phyloP scores from a whole-genome alignment of 768 basidiomycete genomes.

The Lentinula lateritia region DNA sequence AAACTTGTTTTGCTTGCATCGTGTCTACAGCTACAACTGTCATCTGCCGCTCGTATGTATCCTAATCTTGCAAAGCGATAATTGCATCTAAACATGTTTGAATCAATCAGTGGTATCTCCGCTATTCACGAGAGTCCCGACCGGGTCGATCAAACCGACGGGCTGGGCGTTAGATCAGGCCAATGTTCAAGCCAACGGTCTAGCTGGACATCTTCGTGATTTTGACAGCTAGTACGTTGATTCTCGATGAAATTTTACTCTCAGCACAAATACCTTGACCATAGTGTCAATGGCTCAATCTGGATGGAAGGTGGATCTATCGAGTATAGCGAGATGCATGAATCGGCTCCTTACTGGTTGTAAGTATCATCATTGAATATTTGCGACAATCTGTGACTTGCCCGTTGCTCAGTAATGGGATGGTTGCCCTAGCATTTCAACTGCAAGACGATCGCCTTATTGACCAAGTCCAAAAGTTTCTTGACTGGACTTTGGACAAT shows the following conservation, averaged over 20 bases:
- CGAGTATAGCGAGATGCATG: slow-evolving; percentile 40
- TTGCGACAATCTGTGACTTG: neutral
- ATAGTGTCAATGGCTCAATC: slow-evolving; percentile 36
- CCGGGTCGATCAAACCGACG: slow-evolving; percentile 30
- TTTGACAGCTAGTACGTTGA: slow-evolving; percentile 31
- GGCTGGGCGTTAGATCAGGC: slow-evolving; percentile 37
- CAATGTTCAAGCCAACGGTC: slow-evolving; percentile 33
- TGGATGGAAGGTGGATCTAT: slow-evolving; percentile 36
- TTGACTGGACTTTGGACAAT: slow-evolving; percentile 33
- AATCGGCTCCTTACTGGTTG: slow-evolving; percentile 40
- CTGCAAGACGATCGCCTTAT: slow-evolving; percentile 30
- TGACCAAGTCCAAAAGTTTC: slow-evolving; percentile 29
- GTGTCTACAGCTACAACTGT: neutral
- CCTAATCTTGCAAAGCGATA: neutral
- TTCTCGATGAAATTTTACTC: neutral
- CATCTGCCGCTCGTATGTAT: slow-evolving; percentile 2
- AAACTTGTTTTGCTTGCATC: neutral
- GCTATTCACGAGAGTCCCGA: slow-evolving; percentile 25
- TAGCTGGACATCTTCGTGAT: slow-evolving; percentile 35
- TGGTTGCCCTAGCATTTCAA: slow-evolving; percentile 37
- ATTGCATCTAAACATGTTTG: neutral
- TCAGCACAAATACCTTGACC: neutral
- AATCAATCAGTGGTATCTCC: slow-evolving; percentile 24
- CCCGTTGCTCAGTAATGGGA: slow-evolving; percentile 25
- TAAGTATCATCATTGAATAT: slow-evolving; percentile 17